These are phyloP conservation scores for Tetraselmis striata DNA, from an alignment of 139 green algal genomes.

Conservation along the genomic window DNA sequence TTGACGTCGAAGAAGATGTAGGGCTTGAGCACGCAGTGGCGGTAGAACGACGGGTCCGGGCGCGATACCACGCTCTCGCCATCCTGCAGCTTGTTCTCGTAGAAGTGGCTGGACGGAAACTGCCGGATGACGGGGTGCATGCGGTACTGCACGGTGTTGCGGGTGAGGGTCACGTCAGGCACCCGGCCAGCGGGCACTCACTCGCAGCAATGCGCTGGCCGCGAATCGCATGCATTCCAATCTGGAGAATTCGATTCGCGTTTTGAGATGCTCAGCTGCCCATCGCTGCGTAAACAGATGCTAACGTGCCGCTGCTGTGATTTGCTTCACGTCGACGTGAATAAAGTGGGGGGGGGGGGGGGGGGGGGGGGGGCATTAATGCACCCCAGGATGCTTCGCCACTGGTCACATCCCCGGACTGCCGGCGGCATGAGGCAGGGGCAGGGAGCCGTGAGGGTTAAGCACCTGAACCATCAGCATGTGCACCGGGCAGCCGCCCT, in stretches of 20 bases:
- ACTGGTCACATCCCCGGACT: too few species aligned
- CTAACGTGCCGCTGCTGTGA: too few species aligned
- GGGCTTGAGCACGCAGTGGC: constrained; percentile 58
- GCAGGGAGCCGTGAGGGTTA: too few species aligned
- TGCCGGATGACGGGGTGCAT: constrained; percentile 85
- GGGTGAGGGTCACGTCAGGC: background rate
- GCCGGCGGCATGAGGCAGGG: too few species aligned
- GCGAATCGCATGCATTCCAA: too few species aligned
- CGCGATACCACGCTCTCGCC: constrained; percentile 15
- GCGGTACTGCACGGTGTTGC: constrained; percentile 70
- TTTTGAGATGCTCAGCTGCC: too few species aligned
- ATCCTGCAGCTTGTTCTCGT: constrained; percentile 49
- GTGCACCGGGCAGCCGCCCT: constrained; percentile 28
- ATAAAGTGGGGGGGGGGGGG: too few species aligned
- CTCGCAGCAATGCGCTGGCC: background rate
- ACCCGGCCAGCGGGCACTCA: background rate
- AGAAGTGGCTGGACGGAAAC: constrained; percentile 81
- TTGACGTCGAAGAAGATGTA: constrained; percentile 84
- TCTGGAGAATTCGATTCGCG: too few species aligned
- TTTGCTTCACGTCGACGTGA: too few species aligned
- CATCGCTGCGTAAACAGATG: too few species aligned
- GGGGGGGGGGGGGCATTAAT: too few species aligned
- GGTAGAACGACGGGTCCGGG: constrained; percentile 38
- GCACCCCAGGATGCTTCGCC: too few species aligned
- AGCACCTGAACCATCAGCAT: constrained; percentile 11